Evolutionary conservation across 2,329 filamentous ascomycete species (phyloP), one percentile per base, ranked within the genome.

Genomic region (Scedosporium dehoogii): DNA sequence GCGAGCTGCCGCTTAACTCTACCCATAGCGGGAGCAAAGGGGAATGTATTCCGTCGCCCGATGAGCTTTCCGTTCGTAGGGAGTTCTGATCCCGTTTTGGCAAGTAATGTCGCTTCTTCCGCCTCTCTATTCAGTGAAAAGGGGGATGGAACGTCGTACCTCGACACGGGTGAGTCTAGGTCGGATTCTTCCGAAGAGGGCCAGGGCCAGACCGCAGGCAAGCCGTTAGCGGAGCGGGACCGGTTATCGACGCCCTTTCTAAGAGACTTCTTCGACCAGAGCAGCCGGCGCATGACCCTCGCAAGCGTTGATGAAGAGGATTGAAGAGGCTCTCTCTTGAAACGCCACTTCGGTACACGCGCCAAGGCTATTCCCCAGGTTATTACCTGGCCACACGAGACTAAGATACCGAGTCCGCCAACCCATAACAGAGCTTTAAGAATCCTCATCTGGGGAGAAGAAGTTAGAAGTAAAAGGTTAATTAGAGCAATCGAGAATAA

Each of bases 261-360:
- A 38, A 21, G 10, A 12, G 33, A 56, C 57, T 33, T 27, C 41
- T 16, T 63, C 18, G 55, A 56, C 6, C 62, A 59, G 9, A 64
- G 58, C 4, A 65, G 41, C n/a, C 64, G 53, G 27, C 63, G 63
- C 48, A 62, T 63, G 3, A 65, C 41, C 9, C 51, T 58, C 5
- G 21, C 44, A 18, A 59, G 6, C 18, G 25, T 42, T 6, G 56
- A 42, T 14, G 29, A 53, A n/a, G 51, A 12, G 14, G 60, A 18
- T 23, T 33, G 46, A 16, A n/a, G 18, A 59, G 48, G 18, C 9
- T 80, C 76, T 62, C 86, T 84, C 68, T 85, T 83, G 69, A 97
- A 92, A 53, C 92, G 89, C 91, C 93, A 97, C 68, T 86, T 91
- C 2, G 94, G 94, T 18, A 97, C 90, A 63, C 93, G 83, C 59